phyloP scores from a whole-genome alignment of 768 basidiomycete species.

The Cystobasidiopsis lactophilus region DNA sequence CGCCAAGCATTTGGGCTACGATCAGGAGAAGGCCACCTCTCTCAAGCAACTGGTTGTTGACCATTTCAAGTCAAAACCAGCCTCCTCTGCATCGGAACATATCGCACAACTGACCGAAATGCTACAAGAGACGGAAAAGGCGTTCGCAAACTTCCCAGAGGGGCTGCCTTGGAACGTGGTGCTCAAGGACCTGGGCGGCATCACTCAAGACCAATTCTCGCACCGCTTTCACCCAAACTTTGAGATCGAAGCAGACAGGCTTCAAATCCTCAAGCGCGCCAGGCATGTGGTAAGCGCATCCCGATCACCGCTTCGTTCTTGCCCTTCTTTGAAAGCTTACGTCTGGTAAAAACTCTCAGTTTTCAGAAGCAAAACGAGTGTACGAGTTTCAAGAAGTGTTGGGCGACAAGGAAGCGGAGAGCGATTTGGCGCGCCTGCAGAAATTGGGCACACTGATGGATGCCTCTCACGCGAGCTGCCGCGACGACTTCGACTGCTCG shows the following conservation, averaged over 20 bases:
- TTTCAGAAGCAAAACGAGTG: constrained; percentile 51
- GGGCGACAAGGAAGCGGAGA: constrained; percentile 21
- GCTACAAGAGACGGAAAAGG: constrained; percentile 28
- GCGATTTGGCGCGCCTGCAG: constrained; percentile 2
- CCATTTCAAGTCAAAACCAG: constrained; percentile 11
- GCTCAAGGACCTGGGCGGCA: constrained; percentile 31
- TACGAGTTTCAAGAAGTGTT: constrained; percentile 49
- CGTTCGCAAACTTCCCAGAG: constrained; percentile 24
- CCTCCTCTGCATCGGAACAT: constrained; percentile 7
- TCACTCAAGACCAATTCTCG: constrained; percentile 31
- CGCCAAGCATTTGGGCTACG: constrained; percentile 31
- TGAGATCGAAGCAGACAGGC: constrained; percentile 22
- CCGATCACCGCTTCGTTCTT: neutral
- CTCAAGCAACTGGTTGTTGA: constrained; percentile 14
- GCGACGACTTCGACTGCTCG: constrained; percentile 50
- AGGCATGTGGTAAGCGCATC: constrained; percentile 37
- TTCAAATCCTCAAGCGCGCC: constrained; percentile 61
- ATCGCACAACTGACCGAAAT: neutral
- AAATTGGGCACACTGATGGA: constrained; percentile 54
- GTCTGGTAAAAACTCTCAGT: no score
- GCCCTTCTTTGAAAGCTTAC: no score
- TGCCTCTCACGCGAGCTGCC: constrained; percentile 50
- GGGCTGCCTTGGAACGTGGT: constrained; percentile 26
- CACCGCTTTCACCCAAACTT: constrained; percentile 24
- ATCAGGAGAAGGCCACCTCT: constrained; percentile 5